phyloP scores from a whole-genome alignment of 441 rosid species.

The Pelargonium australe region DNA sequence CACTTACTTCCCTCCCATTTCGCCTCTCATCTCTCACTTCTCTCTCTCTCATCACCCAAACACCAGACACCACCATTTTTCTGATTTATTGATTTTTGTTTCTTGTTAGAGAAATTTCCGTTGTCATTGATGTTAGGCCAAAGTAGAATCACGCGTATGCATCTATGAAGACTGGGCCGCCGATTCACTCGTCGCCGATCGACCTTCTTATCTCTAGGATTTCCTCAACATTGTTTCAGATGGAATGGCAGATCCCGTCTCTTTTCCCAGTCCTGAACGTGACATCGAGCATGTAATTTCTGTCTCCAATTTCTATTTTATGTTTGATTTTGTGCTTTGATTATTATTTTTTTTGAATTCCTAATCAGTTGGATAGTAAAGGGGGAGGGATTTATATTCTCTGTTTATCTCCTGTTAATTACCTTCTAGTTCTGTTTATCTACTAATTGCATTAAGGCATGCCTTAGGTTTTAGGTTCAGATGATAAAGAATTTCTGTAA shows the following conservation, averaged over 20 bases:
- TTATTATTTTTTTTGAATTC: no score
- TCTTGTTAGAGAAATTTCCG: slow-evolving; percentile 24
- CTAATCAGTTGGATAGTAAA: no score
- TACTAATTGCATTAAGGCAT: no score
- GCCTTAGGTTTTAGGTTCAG: neutral
- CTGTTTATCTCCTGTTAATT: neutral
- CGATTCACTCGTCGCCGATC: neutral
- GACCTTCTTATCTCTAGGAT: neutral
- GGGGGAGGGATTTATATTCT: neutral
- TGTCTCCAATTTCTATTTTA: no score
- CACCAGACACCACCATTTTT: no score
- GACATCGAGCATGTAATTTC: slow-evolving; percentile 70
- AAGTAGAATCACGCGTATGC: neutral
- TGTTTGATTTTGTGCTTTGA: no score
- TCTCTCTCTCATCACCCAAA: slow-evolving; percentile 21
- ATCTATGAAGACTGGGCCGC: slow-evolving; percentile 2
- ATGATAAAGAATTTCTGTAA: neutral
- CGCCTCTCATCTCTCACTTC: no score
- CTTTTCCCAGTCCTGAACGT: slow-evolving; percentile 63
- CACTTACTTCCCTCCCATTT: slow-evolving; percentile 31
- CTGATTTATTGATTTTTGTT: no score
- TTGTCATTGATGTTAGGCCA: neutral
- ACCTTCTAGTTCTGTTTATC: neutral
- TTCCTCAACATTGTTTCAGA: neutral
- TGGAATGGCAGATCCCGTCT: slow-evolving; percentile 70